phyloP scores from a whole-genome alignment of 176 grass and related monocot species.

The Oryza meyeriana region DNA sequence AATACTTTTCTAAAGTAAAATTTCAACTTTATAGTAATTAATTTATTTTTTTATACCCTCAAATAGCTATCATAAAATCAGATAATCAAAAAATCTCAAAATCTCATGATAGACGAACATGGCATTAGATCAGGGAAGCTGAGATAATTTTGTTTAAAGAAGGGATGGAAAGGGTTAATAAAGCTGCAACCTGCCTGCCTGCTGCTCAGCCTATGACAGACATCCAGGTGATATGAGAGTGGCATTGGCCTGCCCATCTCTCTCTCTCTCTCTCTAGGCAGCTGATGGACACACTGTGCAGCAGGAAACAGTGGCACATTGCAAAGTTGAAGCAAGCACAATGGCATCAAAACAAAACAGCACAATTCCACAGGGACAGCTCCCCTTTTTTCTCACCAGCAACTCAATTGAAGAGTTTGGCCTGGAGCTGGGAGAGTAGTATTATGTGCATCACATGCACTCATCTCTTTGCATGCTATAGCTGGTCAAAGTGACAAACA shows the following conservation, averaged over 20 bases:
- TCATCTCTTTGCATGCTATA: neutral
- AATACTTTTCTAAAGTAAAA: no score
- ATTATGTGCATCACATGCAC: conserved; percentile 25
- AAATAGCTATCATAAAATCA: no score
- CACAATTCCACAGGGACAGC: neutral
- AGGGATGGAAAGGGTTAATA: neutral
- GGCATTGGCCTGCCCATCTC: neutral
- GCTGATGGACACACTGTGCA: neutral
- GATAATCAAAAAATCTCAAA: no score
- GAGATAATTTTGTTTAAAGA: neutral
- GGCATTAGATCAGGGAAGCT: no score
- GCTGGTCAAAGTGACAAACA: neutral
- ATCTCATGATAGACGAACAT: no score
- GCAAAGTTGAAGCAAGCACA: conserved; percentile 20
- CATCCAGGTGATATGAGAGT: conserved; percentile 10
- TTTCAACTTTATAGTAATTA: no score
- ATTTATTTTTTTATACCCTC: no score
- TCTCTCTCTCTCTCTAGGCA: neutral
- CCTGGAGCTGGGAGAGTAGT: conserved; percentile 2
- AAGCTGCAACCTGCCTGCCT: neutral
- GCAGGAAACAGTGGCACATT: conserved; percentile 1
- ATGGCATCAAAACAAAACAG: conserved; percentile 25
- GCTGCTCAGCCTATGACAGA: neutral
- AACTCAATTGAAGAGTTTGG: conserved; percentile 43
- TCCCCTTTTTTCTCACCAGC: neutral